phyloP scores from a whole-genome alignment of 495 filamentous ascomycete genomes.

The Parmelia sp. region DNA sequence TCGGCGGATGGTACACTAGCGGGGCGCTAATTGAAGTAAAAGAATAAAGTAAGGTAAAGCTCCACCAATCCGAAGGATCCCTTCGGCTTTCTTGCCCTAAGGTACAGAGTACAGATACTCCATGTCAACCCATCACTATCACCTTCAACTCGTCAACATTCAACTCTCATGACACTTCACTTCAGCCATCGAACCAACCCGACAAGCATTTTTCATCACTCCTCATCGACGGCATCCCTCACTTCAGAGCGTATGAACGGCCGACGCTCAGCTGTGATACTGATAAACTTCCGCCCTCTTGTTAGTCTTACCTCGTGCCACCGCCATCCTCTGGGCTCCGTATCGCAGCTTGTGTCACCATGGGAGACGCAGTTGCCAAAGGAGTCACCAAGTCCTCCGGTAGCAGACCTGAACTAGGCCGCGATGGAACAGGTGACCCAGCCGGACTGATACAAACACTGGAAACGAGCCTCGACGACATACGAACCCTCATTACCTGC shows the following conservation, averaged over 20 bases:
- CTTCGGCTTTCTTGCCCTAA: neutral
- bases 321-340: neutral
- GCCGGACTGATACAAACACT: conserved; percentile 39
- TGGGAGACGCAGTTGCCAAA: conserved; percentile 4
- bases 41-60: no score
- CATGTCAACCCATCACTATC: neutral
- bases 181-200: neutral
- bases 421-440: conserved; percentile 8
- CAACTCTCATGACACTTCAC: neutral
- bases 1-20: neutral
- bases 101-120: no score
- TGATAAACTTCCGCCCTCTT: neutral
- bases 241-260: neutral
- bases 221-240: neutral
- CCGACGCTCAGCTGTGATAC: neutral
- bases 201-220: neutral
- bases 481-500: conserved; percentile 51
- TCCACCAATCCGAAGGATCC: neutral
- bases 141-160: neutral
- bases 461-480: conserved; percentile 46
- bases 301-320: neutral
- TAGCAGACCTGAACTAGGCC: neutral
- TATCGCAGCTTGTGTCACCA: neutral
- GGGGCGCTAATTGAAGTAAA: no score
- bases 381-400: neutral